Evolutionary conservation across 257 asterid genomes (phyloP).

Genomic region (Prunella vulgaris): DNA sequence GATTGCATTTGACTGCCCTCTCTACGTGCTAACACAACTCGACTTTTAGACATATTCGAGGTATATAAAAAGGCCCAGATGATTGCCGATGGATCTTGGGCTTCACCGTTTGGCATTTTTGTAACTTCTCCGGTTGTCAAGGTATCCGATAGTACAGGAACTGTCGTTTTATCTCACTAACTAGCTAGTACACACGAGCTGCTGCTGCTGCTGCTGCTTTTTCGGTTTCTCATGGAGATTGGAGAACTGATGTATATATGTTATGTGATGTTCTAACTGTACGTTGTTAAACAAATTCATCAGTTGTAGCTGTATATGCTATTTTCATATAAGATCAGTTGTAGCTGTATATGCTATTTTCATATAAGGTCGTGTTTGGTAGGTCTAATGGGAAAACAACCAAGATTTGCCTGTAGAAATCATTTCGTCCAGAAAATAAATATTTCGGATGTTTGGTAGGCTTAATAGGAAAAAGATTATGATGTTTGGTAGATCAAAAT

Average conservation of each 20-base stretch:
- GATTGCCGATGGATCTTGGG: slow-evolving; percentile 29
- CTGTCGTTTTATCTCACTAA: slow-evolving; percentile 34
- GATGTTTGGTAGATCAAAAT: too few relatives aligned
- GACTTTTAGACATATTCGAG: slow-evolving; percentile 24
- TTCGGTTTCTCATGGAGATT: slow-evolving; percentile 25
- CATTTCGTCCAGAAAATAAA: too few relatives aligned
- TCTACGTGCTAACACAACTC: slow-evolving; percentile 48
- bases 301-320: slow-evolving; percentile 5
- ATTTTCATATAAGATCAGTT: background rate
- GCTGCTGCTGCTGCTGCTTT: slow-evolving; percentile 8
- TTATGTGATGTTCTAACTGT: slow-evolving; percentile 29
- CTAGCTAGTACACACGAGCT: slow-evolving; percentile 33
- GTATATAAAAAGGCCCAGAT: slow-evolving; percentile 20
- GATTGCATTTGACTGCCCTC: slow-evolving; percentile 37
- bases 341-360: slow-evolving; percentile 1
- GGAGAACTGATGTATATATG: slow-evolving; percentile 45
- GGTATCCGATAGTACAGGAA: slow-evolving; percentile 42
- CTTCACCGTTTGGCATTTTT: slow-evolving; percentile 38
- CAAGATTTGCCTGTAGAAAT: too few relatives aligned
- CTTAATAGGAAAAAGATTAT: too few relatives aligned
- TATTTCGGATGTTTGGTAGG: too few relatives aligned
- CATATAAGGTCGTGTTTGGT: background rate
- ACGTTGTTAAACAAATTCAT: slow-evolving; percentile 19
- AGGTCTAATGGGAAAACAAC: too few relatives aligned
- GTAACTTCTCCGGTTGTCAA: slow-evolving; percentile 10